These are phyloP conservation scores for Cubamyces sp. DNA, from an alignment of 768 basidiomycete species.

Conservation along the genomic window DNA sequence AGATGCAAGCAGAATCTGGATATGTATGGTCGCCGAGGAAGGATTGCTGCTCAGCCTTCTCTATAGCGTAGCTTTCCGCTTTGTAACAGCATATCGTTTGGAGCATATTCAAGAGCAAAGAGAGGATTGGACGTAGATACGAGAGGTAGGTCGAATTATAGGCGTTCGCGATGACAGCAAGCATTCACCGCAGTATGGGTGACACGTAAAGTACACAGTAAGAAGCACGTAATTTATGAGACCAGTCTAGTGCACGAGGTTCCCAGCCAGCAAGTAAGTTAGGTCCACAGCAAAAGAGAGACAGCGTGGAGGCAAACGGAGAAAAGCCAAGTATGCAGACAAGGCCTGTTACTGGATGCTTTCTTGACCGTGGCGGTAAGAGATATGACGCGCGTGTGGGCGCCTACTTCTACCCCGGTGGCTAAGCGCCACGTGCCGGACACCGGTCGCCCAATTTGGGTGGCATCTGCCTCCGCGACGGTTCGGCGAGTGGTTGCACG, in stretches of 20 bases:
- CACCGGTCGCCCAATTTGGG: conserved; percentile 15
- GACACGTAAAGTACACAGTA: not conserved
- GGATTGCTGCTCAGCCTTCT: conserved; percentile 10
- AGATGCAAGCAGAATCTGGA: conserved; percentile 31
- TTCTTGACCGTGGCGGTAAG: too few species aligned
- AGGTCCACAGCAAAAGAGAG: not conserved
- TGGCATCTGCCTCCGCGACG: conserved; percentile 19
- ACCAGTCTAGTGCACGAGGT: not conserved
- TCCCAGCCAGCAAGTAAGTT: not conserved
- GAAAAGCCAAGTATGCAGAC: not conserved
- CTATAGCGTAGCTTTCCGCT: not conserved
- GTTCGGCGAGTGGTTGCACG: conserved; percentile 19
- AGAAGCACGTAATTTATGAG: not conserved
- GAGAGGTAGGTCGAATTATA: not conserved
- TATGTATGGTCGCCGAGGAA: not conserved
- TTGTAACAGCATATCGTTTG: not conserved
- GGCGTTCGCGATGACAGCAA: not conserved
- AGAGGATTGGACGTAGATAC: not conserved
- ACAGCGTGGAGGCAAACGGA: not conserved
- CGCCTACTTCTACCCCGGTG: not conserved
- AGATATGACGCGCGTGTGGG: not conserved
- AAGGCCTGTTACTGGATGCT: too few species aligned
- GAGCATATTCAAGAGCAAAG: conserved; percentile 1
- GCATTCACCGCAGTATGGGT: not conserved
- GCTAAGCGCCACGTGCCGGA: conserved; percentile 13